Evolutionary conservation across 768 basidiomycete genomes (phyloP).

Genomic region (Hygrophoropsis aurantiaca): DNA sequence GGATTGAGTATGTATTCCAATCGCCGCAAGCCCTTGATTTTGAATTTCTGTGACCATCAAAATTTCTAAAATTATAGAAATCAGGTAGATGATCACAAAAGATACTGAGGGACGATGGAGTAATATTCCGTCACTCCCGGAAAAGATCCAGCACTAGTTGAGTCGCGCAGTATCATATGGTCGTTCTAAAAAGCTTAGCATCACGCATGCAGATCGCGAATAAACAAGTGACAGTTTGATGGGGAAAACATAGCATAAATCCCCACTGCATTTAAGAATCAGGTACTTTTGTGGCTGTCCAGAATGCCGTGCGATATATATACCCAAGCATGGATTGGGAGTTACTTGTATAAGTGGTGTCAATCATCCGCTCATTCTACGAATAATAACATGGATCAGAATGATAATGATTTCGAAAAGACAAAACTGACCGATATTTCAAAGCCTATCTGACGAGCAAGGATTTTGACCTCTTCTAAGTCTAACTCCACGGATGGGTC

Average conservation of each 20-base stretch:
- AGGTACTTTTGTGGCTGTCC: slow-evolving; percentile 60
- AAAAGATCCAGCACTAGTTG: neutral
- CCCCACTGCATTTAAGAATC: too few species aligned
- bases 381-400: neutral
- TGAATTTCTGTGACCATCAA: too few species aligned
- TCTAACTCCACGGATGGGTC: slow-evolving; percentile 87
- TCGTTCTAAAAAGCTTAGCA: neutral
- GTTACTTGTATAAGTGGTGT: slow-evolving; percentile 87
- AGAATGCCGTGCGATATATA: slow-evolving; percentile 82
- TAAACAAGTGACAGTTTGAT: neutral
- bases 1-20: too few species aligned
- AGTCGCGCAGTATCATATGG: neutral
- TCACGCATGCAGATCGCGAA: neutral
- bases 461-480: slow-evolving; percentile 82
- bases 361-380: slow-evolving; percentile 78
- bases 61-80: too few species aligned
- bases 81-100: too few species aligned
- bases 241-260: neutral
- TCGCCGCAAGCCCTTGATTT: too few species aligned
- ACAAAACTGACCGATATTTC: slow-evolving; percentile 64
- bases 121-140: neutral
- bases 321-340: slow-evolving; percentile 80
- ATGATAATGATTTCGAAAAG: neutral
- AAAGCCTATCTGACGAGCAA: slow-evolving; percentile 78
- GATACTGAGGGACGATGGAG: too few species aligned